Percentiles rank a stretch among this genome's conserved stretches.
Conservation (phyloP, 345 rosid genomes). For the Anacardium occidentale region DNA sequence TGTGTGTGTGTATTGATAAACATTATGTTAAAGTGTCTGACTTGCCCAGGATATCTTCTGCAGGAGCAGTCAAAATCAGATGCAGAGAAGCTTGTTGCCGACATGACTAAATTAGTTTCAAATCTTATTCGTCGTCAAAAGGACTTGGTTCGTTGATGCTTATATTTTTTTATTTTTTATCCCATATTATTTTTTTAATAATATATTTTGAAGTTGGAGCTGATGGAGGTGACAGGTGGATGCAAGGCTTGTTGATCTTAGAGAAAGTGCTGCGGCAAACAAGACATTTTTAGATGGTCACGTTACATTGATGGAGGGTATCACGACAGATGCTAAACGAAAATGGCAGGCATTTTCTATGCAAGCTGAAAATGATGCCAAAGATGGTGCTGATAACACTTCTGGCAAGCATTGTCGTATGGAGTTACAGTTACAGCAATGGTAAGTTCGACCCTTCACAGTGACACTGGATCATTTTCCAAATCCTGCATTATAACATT, state of each 20-base stretch:
- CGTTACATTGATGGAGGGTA: constrained; percentile 53
- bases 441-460: constrained; percentile 40
- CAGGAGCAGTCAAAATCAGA: constrained; percentile 90
- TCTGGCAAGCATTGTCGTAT: constrained; percentile 95
- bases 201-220: constrained; percentile 20
- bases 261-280: constrained; percentile 56
- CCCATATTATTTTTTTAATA: too few species aligned
- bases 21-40: constrained; percentile 16
- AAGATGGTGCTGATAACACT: constrained; percentile 63
- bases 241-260: constrained; percentile 64
- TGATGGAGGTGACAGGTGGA: constrained; percentile 62
- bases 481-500: neutral
- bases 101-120: constrained; percentile 69
- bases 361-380: constrained; percentile 76
- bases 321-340: constrained; percentile 82
- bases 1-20: neutral
- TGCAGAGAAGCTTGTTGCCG: constrained; percentile 79
- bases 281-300: constrained; percentile 65
- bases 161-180: neutral
- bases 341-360: constrained; percentile 80
- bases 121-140: constrained; percentile 72
- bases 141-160: constrained; percentile 56
- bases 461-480: neutral
- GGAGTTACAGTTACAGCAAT: constrained; percentile 73
- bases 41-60: constrained; percentile 22